A percentile compares a stretch with the other conserved stretches of the same genome.
phyloP scores from a whole-genome alignment of 2,329 filamentous ascomycete genomes.

The Microsporum audouinii region DNA sequence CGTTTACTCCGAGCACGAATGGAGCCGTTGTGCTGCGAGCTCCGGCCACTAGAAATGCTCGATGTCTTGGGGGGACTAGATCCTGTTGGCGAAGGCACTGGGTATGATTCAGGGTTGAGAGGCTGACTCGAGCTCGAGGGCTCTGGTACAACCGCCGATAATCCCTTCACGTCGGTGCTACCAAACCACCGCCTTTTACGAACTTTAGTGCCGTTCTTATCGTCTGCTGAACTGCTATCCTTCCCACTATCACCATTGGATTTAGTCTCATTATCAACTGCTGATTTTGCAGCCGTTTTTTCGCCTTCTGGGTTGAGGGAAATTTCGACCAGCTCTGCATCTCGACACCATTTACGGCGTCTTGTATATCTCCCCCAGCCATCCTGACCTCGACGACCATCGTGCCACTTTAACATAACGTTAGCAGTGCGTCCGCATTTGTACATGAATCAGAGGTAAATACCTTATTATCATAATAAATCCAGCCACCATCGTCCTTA shows the following conservation, averaged over 20 bases:
- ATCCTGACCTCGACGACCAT: slow-evolving; percentile 70
- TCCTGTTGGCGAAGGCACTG: slow-evolving; percentile 3
- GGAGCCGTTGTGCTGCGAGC: slow-evolving; percentile 12
- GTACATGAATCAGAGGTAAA: neutral
- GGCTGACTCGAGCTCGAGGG: slow-evolving; percentile 5
- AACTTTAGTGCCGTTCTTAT: slow-evolving; percentile 23
- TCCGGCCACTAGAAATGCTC: slow-evolving; percentile 8
- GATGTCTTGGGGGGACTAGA: slow-evolving; percentile 1
- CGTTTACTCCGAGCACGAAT: slow-evolving; percentile 17
- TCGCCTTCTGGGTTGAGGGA: slow-evolving; percentile 15
- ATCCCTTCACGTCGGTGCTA: slow-evolving; percentile 7
- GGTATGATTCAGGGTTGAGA: neutral
- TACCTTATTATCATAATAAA: slow-evolving; percentile 97
- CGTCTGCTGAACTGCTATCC: slow-evolving; percentile 15
- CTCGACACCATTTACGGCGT: slow-evolving; percentile 88
- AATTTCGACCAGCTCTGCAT: slow-evolving; percentile 84
- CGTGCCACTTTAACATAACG: slow-evolving; percentile 58
- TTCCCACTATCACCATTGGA: slow-evolving; percentile 16
- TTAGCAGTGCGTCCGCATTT: neutral
- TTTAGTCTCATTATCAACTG: slow-evolving; percentile 11
- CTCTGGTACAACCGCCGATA: slow-evolving; percentile 6
- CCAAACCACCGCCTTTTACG: slow-evolving; percentile 30
- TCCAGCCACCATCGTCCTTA: slow-evolving; percentile 66
- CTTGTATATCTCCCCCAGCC: slow-evolving; percentile 93
- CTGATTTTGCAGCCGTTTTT: slow-evolving; percentile 24